A percentile compares a stretch with the other conserved stretches of the same genome.
phyloP scores from a whole-genome alignment of 225 moss, liverwort and hornwort genomes.

The Physcomitrium patens region DNA sequence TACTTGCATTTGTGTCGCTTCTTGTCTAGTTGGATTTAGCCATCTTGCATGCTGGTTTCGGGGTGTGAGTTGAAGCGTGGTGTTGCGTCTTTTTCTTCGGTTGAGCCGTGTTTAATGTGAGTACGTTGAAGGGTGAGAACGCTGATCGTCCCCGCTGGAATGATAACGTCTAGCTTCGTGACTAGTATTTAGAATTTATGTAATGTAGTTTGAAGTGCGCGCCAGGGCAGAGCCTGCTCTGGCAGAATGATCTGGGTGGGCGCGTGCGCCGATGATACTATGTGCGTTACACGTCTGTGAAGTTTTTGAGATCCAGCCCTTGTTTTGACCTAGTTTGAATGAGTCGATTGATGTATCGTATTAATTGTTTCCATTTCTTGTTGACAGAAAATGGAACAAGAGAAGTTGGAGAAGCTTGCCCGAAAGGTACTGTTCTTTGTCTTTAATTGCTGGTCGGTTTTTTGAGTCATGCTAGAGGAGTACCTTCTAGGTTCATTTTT shows the following conservation, averaged over 20 bases:
- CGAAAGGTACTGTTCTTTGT: slow-evolving; percentile 36
- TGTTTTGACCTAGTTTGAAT: too few relatives aligned
- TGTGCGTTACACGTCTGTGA: not conserved
- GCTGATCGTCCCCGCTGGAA: not conserved
- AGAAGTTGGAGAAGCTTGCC: slow-evolving; percentile 63
- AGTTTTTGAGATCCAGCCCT: too few relatives aligned
- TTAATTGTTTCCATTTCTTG: slow-evolving; percentile 25
- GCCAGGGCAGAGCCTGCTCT: not conserved
- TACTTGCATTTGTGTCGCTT: not conserved
- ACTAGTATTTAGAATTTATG: not conserved
- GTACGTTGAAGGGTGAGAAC: not conserved
- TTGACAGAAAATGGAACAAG: slow-evolving; percentile 63
- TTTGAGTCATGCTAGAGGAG: not conserved
- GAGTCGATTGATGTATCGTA: not conserved
- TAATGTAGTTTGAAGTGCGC: not conserved
- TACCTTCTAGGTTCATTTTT: not conserved
- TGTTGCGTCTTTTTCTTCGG: not conserved
- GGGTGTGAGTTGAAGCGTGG: not conserved
- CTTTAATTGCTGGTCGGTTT: not conserved
- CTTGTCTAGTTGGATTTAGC: not conserved
- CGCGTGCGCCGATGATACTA: not conserved
- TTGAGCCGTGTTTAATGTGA: not conserved
- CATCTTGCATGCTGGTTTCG: not conserved
- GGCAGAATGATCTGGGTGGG: not conserved
- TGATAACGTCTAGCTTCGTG: not conserved